These are phyloP conservation scores for Pleurostoma richardsiae DNA, from an alignment of 2,329 filamentous ascomycete species.

Conservation along the genomic window DNA sequence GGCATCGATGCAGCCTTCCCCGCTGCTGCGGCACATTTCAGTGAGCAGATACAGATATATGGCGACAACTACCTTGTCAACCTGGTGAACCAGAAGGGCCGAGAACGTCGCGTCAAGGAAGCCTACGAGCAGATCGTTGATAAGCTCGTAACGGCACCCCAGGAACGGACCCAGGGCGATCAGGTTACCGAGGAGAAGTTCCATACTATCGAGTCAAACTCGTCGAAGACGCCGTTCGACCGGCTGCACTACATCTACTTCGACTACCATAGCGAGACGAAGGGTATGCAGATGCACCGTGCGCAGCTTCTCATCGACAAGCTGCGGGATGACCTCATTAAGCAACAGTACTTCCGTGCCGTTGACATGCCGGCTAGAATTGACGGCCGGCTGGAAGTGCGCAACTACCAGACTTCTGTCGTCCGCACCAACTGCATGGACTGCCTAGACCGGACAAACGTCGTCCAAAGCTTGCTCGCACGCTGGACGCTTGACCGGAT, in stretches of 20 bases:
- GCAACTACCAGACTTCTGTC: slow-evolving; percentile 78
- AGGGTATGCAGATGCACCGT: slow-evolving; percentile 89
- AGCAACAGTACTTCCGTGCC: slow-evolving; percentile 88
- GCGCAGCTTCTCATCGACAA: slow-evolving; percentile 82
- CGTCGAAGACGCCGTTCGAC: slow-evolving; percentile 61
- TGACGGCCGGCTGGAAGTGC: slow-evolving; percentile 71
- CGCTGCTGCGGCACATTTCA: slow-evolving; percentile 81
- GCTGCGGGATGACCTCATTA: slow-evolving; percentile 67
- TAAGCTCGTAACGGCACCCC: slow-evolving; percentile 63
- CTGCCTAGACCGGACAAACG: slow-evolving; percentile 94
- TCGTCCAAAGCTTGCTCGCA: slow-evolving; percentile 95
- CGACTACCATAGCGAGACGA: slow-evolving; percentile 97
- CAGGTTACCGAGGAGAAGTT: slow-evolving; percentile 74
- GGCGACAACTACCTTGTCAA: slow-evolving; percentile 98
- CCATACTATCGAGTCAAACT: slow-evolving; percentile 64
- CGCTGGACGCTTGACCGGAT: slow-evolving; percentile 85
- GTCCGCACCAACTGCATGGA: slow-evolving; percentile 99
- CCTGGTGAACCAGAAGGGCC: slow-evolving; percentile 91
- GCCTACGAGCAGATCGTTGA: slow-evolving; percentile 91
- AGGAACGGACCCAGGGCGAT: slow-evolving; percentile 62
- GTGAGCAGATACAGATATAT: slow-evolving; percentile 88
- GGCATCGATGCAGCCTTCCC: slow-evolving; percentile 74
- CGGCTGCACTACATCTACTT: slow-evolving; percentile 96
- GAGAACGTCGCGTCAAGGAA: slow-evolving; percentile 83
- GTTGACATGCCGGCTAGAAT: slow-evolving; percentile 73